Evolutionary conservation across 1,139 yeast species (phyloP), one percentile per base, ranked within the genome.

Genomic region (Casaregolazyma suthepensis): DNA sequence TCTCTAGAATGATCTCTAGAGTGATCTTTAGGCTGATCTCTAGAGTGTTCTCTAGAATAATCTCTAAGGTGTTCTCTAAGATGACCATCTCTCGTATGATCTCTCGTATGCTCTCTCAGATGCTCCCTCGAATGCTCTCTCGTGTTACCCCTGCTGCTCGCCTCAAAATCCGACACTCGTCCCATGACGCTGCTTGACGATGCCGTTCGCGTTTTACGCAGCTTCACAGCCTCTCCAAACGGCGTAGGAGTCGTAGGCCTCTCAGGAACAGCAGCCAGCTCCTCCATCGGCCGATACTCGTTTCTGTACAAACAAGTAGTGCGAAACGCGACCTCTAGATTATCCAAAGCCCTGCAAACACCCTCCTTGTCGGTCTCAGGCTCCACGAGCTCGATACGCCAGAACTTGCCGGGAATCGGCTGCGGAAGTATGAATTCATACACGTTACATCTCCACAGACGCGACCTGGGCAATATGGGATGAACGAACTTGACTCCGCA

Each of bases 361-460:
- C 48, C 47, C 15, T 49, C 52, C 22, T 49, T 45, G 12, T 45
- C 55, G 6, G 46, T 47, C 13, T 52, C 58, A 43, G 52, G 42
- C 22, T 45, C 49, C 10, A 45, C 38, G 22, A 85, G 65, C 37
- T 75, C 75, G 1, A 85, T 76, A 55, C 81, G 77, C 91, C 91
- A 85, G 66, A 82, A 85, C 59, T 90, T 71, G 55, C 83, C 85
- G 0, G 91, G 91, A 59, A 83, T 83, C 9, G 81, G 80, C 58
- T 85, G 73, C 1, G 90, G 87, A 35, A 86, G 64, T 1, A 85
- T 74, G 61, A 83, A 84, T 56, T 81, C 82, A 58, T 77, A 75
- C 48, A 65, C 62, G 35, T 73, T 74, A 1, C 81, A 75, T 58
- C 87, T 74, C 54, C 85, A 70, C 1, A 85, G 73, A 61, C 82